phyloP scores from a whole-genome alignment of 192 early-diverging fungal species.

The Rhizophagus sp. region DNA sequence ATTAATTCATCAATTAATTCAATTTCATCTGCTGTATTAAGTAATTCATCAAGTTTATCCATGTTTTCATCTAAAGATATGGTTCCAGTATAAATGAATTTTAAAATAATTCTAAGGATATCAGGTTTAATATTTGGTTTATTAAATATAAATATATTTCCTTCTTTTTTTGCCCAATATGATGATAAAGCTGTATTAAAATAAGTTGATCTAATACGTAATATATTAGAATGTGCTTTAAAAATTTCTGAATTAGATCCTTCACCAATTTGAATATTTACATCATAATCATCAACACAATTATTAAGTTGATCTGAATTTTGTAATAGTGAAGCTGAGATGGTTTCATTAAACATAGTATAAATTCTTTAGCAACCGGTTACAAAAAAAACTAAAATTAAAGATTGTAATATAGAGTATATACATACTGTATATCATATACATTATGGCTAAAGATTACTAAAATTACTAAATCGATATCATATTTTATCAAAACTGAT shows the following conservation, averaged over 20 bases:
- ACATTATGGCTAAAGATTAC: too few relatives aligned
- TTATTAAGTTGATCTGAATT: too few relatives aligned
- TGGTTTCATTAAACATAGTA: too few relatives aligned
- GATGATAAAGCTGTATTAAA: not conserved
- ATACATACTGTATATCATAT: too few relatives aligned
- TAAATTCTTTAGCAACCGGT: too few relatives aligned
- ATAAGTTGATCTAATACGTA: slow-evolving; percentile 8
- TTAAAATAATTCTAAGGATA: slow-evolving; percentile 1
- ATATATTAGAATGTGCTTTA: slow-evolving; percentile 18
- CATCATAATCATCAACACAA: slow-evolving; percentile 10
- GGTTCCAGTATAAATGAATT: not conserved
- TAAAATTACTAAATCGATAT: too few relatives aligned
- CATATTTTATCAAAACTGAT: too few relatives aligned
- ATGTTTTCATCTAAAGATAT: not conserved
- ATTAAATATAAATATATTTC: slow-evolving; percentile 3
- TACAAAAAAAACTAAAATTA: too few relatives aligned
- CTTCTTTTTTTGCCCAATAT: slow-evolving; percentile 5
- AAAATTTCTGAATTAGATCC: not conserved
- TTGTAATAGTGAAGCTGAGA: too few relatives aligned
- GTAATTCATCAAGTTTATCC: not conserved
- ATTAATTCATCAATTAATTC: not conserved
- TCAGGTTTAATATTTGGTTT: slow-evolving; percentile 21
- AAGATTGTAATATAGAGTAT: too few relatives aligned
- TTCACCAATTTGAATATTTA: slow-evolving; percentile 9
- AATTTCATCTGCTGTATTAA: slow-evolving; percentile 18